Evolutionary conservation across 2,329 filamentous ascomycete genomes (phyloP).

Genomic region (Aspergillus aculeatus): DNA sequence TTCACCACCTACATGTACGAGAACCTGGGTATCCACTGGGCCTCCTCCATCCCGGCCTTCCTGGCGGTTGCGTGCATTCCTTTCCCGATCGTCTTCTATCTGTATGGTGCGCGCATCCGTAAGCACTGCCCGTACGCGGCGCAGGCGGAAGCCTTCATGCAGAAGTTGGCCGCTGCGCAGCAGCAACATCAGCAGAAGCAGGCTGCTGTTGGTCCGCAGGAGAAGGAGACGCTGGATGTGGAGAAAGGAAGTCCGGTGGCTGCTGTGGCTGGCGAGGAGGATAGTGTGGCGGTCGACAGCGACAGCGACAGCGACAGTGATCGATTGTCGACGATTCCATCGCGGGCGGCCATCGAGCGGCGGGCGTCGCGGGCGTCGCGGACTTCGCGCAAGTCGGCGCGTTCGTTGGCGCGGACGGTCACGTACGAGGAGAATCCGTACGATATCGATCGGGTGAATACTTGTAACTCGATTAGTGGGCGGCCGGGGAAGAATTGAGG

Average conservation of each 20-base stretch:
- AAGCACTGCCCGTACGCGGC: conserved; percentile 43
- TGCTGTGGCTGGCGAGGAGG: neutral
- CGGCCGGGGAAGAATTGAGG: conserved; percentile 1
- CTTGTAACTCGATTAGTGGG: conserved; percentile 31
- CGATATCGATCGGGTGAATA: conserved; percentile 47
- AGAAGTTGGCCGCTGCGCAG: conserved; percentile 31
- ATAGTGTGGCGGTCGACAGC: neutral
- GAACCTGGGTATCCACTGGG: conserved; percentile 51
- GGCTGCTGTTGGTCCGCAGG: conserved; percentile 8
- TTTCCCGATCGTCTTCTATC: conserved; percentile 47
- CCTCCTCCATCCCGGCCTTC: conserved; percentile 47
- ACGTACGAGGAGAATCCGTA: conserved; percentile 48
- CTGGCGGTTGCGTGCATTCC: conserved; percentile 46
- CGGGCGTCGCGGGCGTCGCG: conserved; percentile 14
- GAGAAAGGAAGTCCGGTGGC: conserved; percentile 1
- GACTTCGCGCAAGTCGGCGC: conserved; percentile 14
- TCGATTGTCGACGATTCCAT: conserved; percentile 12
- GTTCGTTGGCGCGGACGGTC: conserved; percentile 21
- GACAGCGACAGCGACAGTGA: conserved; percentile 15
- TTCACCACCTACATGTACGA: conserved; percentile 49
- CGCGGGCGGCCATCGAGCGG: conserved; percentile 16
- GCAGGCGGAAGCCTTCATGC: conserved; percentile 38
- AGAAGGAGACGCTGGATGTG: conserved; percentile 19
- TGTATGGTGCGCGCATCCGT: conserved; percentile 41
- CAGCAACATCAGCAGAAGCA: conserved; percentile 15